Conservation (phyloP, 495 filamentous ascomycete genomes). For the Penicillium odoratum region DNA sequence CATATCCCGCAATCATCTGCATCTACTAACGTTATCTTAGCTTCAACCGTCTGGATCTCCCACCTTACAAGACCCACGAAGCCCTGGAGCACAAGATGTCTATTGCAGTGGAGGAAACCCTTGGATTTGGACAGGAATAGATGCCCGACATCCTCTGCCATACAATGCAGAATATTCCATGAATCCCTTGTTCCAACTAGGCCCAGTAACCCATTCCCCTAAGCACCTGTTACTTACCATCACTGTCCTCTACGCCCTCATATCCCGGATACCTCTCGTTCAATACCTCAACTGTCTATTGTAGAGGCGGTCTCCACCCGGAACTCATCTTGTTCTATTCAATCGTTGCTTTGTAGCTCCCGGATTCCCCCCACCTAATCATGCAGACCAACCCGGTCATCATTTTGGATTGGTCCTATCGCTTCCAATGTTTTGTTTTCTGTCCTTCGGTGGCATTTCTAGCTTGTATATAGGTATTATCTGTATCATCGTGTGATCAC, state of each 20-base stretch:
- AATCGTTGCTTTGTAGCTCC: constrained; percentile 11
- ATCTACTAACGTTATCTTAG: constrained; percentile 45
- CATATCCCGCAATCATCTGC: constrained; percentile 6
- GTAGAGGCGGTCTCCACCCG: constrained; percentile 4
- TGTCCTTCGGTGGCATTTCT: constrained; percentile 7
- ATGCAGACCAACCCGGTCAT: constrained; percentile 1
- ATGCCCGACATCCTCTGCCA: constrained; percentile 10
- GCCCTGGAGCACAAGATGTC: constrained; percentile 84
- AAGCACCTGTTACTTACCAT: not conserved
- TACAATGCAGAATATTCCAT: constrained; percentile 14
- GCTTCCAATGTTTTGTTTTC: not conserved
- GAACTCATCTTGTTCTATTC: constrained; percentile 10
- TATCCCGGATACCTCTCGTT: constrained; percentile 3
- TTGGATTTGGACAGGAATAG: constrained; percentile 98
- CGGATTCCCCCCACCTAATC: not conserved
- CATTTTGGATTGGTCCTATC: not conserved
- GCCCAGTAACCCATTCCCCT: constrained; percentile 6
- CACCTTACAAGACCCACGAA: constrained; percentile 87
- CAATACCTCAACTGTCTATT: constrained; percentile 6
- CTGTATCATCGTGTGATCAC: constrained; percentile 15
- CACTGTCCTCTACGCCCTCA: not conserved
- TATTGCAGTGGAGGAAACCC: constrained; percentile 96
- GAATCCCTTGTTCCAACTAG: constrained; percentile 1
- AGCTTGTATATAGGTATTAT: constrained; percentile 18
- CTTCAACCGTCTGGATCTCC: constrained; percentile 97